Conservation (phyloP, 192 early-diverging fungal genomes). For the Umbelopsis isabellina region DNA sequence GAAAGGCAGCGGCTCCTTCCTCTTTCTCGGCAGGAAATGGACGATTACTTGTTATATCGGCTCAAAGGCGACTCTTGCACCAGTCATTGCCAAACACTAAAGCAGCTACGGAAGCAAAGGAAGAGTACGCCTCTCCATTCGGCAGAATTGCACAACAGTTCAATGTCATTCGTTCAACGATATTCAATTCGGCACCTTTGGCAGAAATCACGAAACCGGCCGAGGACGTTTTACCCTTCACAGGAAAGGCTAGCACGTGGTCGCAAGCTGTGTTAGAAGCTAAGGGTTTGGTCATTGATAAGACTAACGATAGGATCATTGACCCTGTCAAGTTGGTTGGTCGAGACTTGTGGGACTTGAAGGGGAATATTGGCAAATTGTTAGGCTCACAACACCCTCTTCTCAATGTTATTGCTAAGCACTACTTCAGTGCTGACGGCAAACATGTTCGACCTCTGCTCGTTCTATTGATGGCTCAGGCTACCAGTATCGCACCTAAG, state of each 20-base stretch:
- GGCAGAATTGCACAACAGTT: slow-evolving; percentile 31
- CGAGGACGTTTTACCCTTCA: slow-evolving; percentile 33
- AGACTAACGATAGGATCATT: slow-evolving; percentile 47
- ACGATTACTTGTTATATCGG: neutral
- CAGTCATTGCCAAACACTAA: slow-evolving; percentile 8
- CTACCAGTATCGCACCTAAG: slow-evolving; percentile 72
- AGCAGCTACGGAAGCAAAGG: slow-evolving; percentile 14
- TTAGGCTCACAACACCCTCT: slow-evolving; percentile 89
- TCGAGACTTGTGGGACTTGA: slow-evolving; percentile 82
- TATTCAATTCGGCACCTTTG: slow-evolving; percentile 26
- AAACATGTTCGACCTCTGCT: slow-evolving; percentile 93
- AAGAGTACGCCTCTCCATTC: slow-evolving; percentile 22
- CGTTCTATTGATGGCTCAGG: slow-evolving; percentile 88
- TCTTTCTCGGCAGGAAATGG: neutral
- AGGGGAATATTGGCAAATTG: slow-evolving; percentile 80
- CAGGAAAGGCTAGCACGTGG: slow-evolving; percentile 45
- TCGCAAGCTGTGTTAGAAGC: slow-evolving; percentile 57
- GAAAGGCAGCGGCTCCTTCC: neutral
- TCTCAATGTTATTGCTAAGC: slow-evolving; percentile 83
- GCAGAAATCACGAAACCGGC: slow-evolving; percentile 29
- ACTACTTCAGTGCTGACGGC: slow-evolving; percentile 86
- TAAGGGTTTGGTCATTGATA: slow-evolving; percentile 49
- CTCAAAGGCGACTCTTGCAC: neutral
- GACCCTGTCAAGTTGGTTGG: slow-evolving; percentile 81
- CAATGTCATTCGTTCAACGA: slow-evolving; percentile 29